These are phyloP conservation scores for Sordaria brevicollis DNA, from an alignment of 495 filamentous ascomycete species.

Conservation along the genomic window DNA sequence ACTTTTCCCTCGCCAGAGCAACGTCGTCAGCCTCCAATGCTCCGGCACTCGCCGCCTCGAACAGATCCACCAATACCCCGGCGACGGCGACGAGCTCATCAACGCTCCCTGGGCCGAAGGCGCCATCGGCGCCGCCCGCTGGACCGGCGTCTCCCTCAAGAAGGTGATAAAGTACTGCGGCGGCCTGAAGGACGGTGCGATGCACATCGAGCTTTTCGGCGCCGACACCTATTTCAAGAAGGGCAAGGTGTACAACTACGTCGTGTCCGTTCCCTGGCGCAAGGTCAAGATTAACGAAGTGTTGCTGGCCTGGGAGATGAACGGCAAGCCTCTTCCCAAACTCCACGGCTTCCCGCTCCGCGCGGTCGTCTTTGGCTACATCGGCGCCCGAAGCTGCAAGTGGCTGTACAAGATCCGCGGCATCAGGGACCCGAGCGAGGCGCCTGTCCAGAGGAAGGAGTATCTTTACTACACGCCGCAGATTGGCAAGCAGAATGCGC, in stretches of 20 bases:
- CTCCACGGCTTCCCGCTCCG: conserved; percentile 57
- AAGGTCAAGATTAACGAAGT: conserved; percentile 59
- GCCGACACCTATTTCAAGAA: conserved; percentile 62
- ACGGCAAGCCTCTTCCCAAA: conserved; percentile 52
- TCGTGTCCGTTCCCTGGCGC: conserved; percentile 51
- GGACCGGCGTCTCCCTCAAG: conserved; percentile 52
- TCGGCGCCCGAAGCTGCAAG: conserved; percentile 47
- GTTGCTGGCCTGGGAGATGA: conserved; percentile 62
- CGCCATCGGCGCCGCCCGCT: conserved; percentile 55
- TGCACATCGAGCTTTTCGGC: conserved; percentile 54
- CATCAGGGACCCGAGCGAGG: conserved; percentile 29
- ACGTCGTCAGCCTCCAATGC: conserved; percentile 53
- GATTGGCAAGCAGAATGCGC: conserved; percentile 49
- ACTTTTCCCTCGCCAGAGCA: conserved; percentile 44
- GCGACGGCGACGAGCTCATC: conserved; percentile 58
- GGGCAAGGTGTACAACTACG: conserved; percentile 50
- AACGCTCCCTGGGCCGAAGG: conserved; percentile 60
- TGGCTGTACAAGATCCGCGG: conserved; percentile 48
- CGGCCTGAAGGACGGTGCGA: conserved; percentile 41
- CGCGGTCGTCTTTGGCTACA: conserved; percentile 52
- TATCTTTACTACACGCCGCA: conserved; percentile 52
- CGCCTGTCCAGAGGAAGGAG: conserved; percentile 39
- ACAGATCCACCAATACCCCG: conserved; percentile 51
- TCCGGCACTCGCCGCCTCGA: conserved; percentile 59
- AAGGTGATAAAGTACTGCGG: conserved; percentile 59